Evolutionary conservation across 768 basidiomycete species (phyloP).

Genomic region (Podaxis carcinomalis): DNA sequence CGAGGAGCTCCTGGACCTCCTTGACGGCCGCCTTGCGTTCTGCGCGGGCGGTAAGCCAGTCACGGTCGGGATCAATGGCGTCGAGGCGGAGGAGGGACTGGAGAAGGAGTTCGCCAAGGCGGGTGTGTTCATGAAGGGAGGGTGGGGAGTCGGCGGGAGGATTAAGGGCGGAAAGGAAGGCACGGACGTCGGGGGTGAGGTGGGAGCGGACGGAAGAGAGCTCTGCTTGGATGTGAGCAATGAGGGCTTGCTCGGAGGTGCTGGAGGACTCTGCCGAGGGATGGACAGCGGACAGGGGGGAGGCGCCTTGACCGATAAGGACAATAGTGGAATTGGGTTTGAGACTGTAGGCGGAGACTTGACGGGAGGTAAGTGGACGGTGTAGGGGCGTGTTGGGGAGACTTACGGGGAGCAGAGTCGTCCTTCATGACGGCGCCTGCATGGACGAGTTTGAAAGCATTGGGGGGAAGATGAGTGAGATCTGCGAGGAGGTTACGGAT

Average conservation of each 20-base stretch:
- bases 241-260: constrained; percentile 46
- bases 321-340: constrained; percentile 64
- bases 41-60: constrained; percentile 75
- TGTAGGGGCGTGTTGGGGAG: background rate
- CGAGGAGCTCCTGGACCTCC: constrained; percentile 79
- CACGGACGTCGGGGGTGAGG: constrained; percentile 53
- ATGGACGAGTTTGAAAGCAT: constrained; percentile 83
- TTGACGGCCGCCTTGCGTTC: constrained; percentile 85
- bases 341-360: constrained; percentile 76
- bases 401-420: constrained; percentile 60
- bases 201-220: constrained; percentile 45
- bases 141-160: constrained; percentile 16
- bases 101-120: constrained; percentile 78
- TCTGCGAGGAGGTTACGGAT: constrained; percentile 64
- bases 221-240: constrained; percentile 53
- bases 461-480: constrained; percentile 65
- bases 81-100: constrained; percentile 88
- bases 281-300: constrained; percentile 22
- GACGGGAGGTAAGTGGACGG: constrained; percentile 10
- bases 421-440: constrained; percentile 91
- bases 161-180: constrained; percentile 38
- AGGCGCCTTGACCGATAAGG: constrained; percentile 46
- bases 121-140: constrained; percentile 32
- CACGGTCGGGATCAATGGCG: constrained; percentile 65
- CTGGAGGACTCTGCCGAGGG: constrained; percentile 13